Percentiles rank a stretch among this genome's conserved stretches.
phyloP scores from a whole-genome alignment of 768 basidiomycete species.

The Lactifluus subvellereus region DNA sequence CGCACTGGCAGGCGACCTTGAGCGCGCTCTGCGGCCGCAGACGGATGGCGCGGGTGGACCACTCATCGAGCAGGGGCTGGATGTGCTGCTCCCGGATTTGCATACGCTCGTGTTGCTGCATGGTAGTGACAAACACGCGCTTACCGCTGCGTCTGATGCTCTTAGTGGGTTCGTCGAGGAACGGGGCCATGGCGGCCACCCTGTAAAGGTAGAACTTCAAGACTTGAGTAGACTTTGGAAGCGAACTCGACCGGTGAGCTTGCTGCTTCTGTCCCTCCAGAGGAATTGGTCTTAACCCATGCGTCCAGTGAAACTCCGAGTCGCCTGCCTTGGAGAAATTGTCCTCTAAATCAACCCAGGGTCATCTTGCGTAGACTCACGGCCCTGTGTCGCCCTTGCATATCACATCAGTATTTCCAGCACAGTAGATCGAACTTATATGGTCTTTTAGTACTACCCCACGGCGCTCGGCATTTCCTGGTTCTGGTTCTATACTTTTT shows the following conservation, averaged over 20 bases:
- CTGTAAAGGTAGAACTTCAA: not conserved
- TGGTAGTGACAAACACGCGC: not conserved
- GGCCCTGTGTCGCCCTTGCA: not conserved
- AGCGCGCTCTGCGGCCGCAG: not conserved
- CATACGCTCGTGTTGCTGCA: constrained; percentile 10
- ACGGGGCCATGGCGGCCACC: not conserved
- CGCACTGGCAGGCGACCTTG: constrained; percentile 2
- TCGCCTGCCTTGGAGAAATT: not conserved
- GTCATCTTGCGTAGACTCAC: not conserved
- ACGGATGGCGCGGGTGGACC: not conserved
- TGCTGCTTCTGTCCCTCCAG: not conserved
- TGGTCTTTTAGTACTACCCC: not conserved
- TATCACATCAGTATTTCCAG: not conserved
- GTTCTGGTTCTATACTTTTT: not conserved
- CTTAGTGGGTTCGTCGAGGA: not conserved
- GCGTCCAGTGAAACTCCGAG: not conserved
- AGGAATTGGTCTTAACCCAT: not conserved
- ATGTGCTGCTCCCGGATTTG: constrained; percentile 1
- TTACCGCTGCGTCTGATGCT: not conserved
- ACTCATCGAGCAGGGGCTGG: not conserved
- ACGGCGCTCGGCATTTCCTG: not conserved
- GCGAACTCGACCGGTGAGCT: not conserved
- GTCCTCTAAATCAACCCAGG: not conserved
- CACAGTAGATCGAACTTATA: not conserved
- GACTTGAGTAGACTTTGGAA: not conserved